These are phyloP conservation scores for Diversispora epigaea DNA, from an alignment of 192 early-diverging fungal genomes.

Conservation along the genomic window DNA sequence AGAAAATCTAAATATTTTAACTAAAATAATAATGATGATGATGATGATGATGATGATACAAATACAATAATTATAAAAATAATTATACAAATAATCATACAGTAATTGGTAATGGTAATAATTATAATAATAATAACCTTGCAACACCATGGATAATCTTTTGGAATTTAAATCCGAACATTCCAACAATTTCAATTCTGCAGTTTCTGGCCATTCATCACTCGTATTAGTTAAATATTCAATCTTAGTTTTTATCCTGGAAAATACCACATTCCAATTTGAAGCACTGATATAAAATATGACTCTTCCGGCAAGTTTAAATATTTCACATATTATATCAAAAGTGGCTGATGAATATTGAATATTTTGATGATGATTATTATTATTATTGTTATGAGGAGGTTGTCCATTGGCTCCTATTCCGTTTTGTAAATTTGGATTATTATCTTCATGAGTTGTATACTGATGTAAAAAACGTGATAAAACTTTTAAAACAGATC, in stretches of 20 bases:
- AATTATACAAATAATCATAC: background rate
- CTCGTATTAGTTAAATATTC: constrained; percentile 60
- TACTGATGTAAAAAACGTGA: constrained; percentile 64
- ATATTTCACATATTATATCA: constrained; percentile 69
- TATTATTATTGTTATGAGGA: constrained; percentile 38
- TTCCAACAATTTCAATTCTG: constrained; percentile 86
- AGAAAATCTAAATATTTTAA: no score
- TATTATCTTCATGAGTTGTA: constrained; percentile 48
- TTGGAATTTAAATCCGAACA: constrained; percentile 77
- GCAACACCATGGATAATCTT: constrained; percentile 67
- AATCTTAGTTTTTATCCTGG: constrained; percentile 67
- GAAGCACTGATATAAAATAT: constrained; percentile 84
- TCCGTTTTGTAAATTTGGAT: constrained; percentile 2
- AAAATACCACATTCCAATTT: constrained; percentile 84
- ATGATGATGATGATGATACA: no score
- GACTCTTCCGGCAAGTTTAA: constrained; percentile 79
- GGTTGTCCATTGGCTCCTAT: constrained; percentile 32
- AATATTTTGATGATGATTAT: constrained; percentile 10
- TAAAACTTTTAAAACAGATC: constrained; percentile 61
- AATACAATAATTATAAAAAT: background rate
- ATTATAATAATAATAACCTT: constrained; percentile 38
- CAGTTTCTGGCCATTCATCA: constrained; percentile 68
- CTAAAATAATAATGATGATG: no score
- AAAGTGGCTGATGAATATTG: constrained; percentile 37
- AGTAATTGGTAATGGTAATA: background rate